Evolutionary conservation across 345 rosid species (phyloP), one percentile per base, ranked within the genome.

Genomic region (Eucalyptus shirleyi): DNA sequence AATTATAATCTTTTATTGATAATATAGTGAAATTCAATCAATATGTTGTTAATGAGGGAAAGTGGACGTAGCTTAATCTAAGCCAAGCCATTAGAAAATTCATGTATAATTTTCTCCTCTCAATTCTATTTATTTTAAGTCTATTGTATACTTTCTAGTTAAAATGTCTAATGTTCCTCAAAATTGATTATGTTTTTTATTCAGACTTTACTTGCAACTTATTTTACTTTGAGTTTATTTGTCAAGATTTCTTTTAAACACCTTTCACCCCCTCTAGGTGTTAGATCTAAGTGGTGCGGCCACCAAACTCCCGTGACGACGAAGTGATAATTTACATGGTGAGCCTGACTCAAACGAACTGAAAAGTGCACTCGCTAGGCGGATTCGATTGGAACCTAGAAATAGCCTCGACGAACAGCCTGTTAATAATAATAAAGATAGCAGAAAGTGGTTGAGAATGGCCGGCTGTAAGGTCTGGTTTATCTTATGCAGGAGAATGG

Each of bases 1-100:
- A 51, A 0, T 51, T 51, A 51, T 51, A 51, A 51, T 18, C 23
- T 51, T 51, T 18, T 18, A 51, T 51, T 51, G 23, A 18, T 51
- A 17, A 18, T 51, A 51, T 18, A 51, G 9, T 51, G 21, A 51
- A 51, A 51, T 51, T 1, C 55, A 51, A 51, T 9, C 2, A 51
- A 0, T 51, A 51, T 6, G 4, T 0, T 18, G 2, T 51, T 2
- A 18, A 0, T 16, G 23, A 6, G 4, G 4, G 19, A 51, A 51
- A 51, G 8, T 18, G 0, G 2, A 51, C 55, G 0, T 51, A 51
- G 23, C 23, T 51, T 51, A 51, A 51, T 51, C 9, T 51, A 51
- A 18, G 55, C 4, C 55, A 51, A 51, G 9, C 23, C 55, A 51
- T 16, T 51, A 51, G 3, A 51, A 51, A 51, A 18, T 51, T 51